Evolutionary conservation across 129 eudicot species (phyloP), one percentile per base, ranked within the genome.

Genomic region (Deinandra increscens): DNA sequence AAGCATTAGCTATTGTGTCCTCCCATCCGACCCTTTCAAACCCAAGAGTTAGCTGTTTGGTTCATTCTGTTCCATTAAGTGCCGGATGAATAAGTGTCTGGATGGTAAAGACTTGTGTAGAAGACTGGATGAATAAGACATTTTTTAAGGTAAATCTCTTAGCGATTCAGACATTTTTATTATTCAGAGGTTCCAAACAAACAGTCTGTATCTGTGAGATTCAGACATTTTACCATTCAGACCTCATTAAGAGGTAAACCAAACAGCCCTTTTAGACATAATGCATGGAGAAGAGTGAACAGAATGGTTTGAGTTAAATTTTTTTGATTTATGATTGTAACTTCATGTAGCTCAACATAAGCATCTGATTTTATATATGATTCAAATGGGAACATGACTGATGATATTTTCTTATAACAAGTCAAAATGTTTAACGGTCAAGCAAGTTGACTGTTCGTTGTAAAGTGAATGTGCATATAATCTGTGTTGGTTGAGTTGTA

Each of bases 201-300:
- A n/a, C n/a, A n/a, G n/a, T n/a, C n/a, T n/a, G n/a, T n/a, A n/a
- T n/a, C n/a, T n/a, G n/a, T n/a, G n/a, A n/a, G n/a, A n/a, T n/a
- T n/a, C n/a, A n/a, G n/a, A n/a, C n/a, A n/a, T n/a, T n/a, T n/a
- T n/a, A n/a, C n/a, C n/a, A n/a, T n/a, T n/a, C n/a, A n/a, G n/a
- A n/a, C n/a, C n/a, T n/a, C n/a, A n/a, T n/a, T n/a, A n/a, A n/a
- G n/a, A n/a, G n/a, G n/a, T n/a, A n/a, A n/a, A n/a, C n/a, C n/a
- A n/a, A n/a, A n/a, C n/a, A n/a, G n/a, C n/a, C n/a, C n/a, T n/a
- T n/a, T n/a, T n/a, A 58, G 62, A 19, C 5, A 23, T 23, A 12
- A 34, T 74, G 48, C 73, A 53, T 66, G 67, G 72, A 53, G 64
- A 53, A 42, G 60, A 43, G 31, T 26, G 68, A 60, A 45, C 45